These are phyloP conservation scores for Herpetomonas muscarum DNA, from an alignment of 208 protist species.

Conservation along the genomic window DNA sequence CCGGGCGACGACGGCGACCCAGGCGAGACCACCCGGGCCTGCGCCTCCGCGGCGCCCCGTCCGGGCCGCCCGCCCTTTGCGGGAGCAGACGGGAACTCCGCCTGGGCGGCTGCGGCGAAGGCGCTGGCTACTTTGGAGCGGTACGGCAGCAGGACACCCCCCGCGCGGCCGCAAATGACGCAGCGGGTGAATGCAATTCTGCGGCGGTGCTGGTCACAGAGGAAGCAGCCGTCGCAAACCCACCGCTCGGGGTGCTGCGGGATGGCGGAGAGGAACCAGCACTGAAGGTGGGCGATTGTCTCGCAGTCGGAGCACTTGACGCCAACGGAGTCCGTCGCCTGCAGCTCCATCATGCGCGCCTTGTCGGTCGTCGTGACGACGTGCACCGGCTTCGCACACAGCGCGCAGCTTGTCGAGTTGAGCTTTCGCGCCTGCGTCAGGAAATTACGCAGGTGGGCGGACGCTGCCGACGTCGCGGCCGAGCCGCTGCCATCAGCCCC, in stretches of 20 bases:
- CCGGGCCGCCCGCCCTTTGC: conserved; percentile 8
- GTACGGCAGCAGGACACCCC: conserved; percentile 60
- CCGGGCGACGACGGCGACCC: conserved; percentile 4
- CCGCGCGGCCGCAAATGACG: conserved; percentile 44
- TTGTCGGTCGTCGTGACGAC: background rate
- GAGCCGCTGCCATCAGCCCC: background rate
- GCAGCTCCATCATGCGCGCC: conserved; percentile 8
- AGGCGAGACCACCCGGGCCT: background rate
- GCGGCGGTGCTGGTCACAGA: conserved; percentile 21
- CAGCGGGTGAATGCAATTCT: conserved; percentile 25
- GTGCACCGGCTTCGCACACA: conserved; percentile 9
- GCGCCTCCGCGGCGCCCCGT: background rate
- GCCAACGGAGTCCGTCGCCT: conserved; percentile 18
- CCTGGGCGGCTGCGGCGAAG: background rate
- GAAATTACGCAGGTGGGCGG: background rate
- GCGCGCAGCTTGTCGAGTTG: conserved; percentile 2
- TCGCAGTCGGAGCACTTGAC: conserved; percentile 50
- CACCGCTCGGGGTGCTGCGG: conserved; percentile 33
- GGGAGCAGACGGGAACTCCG: background rate
- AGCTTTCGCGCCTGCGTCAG: background rate
- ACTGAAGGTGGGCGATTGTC: conserved; percentile 45
- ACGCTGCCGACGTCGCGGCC: background rate
- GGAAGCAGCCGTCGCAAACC: conserved; percentile 56
- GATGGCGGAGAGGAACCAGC: conserved; percentile 51
- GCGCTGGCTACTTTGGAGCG: conserved; percentile 3